Evolutionary conservation across 495 filamentous ascomycete species (phyloP).

Genomic region (Tuber indicum): DNA sequence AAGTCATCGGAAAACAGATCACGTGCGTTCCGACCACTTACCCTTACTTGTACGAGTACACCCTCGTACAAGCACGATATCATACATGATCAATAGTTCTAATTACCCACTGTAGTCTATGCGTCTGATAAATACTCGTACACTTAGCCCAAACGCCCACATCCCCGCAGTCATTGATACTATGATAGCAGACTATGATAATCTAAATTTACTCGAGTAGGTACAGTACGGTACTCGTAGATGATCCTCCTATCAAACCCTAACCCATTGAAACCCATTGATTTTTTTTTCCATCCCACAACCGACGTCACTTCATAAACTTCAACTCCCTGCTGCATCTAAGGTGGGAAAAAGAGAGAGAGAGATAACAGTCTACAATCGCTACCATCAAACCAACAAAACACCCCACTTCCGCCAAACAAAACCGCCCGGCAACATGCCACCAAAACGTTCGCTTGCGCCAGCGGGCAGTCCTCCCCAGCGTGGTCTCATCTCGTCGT

Average conservation of each 20-base stretch:
- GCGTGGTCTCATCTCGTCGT: conserved; percentile 47
- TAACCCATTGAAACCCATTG: neutral
- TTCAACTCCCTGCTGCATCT: neutral
- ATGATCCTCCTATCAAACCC: neutral
- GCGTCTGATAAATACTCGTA: too few species aligned
- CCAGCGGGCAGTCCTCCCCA: conserved; percentile 44
- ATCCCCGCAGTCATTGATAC: too few species aligned
- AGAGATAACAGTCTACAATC: neutral
- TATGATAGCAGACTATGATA: too few species aligned
- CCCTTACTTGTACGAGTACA: too few species aligned
- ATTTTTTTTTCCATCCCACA: neutral
- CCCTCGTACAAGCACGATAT: too few species aligned
- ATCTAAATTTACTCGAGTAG: too few species aligned
- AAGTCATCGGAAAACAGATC: too few species aligned
- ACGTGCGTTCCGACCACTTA: too few species aligned
- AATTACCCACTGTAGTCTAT: too few species aligned
- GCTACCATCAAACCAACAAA: conserved; percentile 10
- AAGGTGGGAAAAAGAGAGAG: neutral
- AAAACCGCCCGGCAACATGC: conserved; percentile 12
- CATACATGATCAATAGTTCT: too few species aligned
- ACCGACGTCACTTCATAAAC: neutral
- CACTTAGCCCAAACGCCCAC: too few species aligned
- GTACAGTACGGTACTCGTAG: too few species aligned
- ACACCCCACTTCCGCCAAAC: conserved; percentile 10
- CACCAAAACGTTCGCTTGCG: conserved; percentile 16